Evolutionary conservation across 1,139 yeast genomes (phyloP).

Genomic region (Saccharomyces hybrid): DNA sequence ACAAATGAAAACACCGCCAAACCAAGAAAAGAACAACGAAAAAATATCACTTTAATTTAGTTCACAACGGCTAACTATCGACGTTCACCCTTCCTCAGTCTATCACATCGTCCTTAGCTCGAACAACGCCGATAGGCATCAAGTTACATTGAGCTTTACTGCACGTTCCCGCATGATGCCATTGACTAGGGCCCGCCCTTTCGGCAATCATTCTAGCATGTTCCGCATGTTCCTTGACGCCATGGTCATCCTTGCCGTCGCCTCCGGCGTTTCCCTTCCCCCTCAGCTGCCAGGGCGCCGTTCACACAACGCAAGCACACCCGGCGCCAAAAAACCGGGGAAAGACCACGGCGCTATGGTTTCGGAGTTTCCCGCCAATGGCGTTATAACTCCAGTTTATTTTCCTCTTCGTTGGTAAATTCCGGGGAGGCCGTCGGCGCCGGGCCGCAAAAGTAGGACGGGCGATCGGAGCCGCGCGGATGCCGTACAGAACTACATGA

Average conservation of each 20-base stretch:
- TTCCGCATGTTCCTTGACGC: not conserved
- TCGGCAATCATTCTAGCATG: not conserved
- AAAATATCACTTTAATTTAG: not conserved
- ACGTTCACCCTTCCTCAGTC: not conserved
- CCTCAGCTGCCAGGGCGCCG: constrained; percentile 1
- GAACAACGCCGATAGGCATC: not conserved
- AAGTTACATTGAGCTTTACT: not conserved
- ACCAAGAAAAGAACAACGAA: not conserved
- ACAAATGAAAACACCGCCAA: not conserved
- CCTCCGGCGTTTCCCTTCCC: not conserved
- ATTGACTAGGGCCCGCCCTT: not conserved
- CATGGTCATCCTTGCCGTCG: not conserved
- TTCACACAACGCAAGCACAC: not conserved
- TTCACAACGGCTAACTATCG: not conserved
- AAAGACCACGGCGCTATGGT: not conserved
- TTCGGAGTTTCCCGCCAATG: not conserved
- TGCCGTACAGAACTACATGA: not conserved
- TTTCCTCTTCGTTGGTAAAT: not conserved
- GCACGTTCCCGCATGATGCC: not conserved
- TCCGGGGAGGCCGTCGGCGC: not conserved
- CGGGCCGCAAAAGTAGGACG: not conserved
- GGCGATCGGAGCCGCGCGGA: not conserved
- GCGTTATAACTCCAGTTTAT: not conserved
- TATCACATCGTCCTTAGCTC: not conserved
- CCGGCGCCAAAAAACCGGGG: not conserved